Evolutionary conservation across 805 yeast species (phyloP).

Genomic region (Cyberlindnera petersonii): DNA sequence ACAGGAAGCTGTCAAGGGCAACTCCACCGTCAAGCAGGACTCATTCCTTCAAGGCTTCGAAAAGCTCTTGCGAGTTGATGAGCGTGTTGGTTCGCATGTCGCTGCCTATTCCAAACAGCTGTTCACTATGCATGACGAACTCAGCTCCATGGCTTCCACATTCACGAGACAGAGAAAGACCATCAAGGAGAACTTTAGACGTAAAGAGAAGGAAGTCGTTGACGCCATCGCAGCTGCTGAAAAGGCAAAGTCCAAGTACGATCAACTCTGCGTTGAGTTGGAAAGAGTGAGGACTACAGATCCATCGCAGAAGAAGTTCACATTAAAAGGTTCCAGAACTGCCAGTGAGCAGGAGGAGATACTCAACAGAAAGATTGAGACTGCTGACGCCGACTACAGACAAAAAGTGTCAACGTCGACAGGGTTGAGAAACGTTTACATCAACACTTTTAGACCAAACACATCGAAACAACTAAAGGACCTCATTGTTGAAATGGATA

Average conservation of each 20-base stretch:
- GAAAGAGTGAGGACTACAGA: conserved; percentile 79
- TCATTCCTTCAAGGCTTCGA: conserved; percentile 67
- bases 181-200: conserved; percentile 75
- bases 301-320: conserved; percentile 77
- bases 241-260: conserved; percentile 78
- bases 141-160: conserved; percentile 63
- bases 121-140: conserved; percentile 81
- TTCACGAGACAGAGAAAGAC: conserved; percentile 70
- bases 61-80: conserved; percentile 71
- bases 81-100: conserved; percentile 66
- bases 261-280: conserved; percentile 77
- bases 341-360: conserved; percentile 89
- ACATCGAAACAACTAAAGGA: conserved; percentile 68
- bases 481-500: conserved; percentile 79
- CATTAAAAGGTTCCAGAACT: conserved; percentile 74
- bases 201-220: conserved; percentile 76
- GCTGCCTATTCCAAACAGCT: conserved; percentile 74
- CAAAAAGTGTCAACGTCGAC: conserved; percentile 70
- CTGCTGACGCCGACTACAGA: conserved; percentile 84
- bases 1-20: conserved; percentile 41
- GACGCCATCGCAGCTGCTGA: conserved; percentile 84
- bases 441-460: conserved; percentile 73
- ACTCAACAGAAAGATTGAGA: conserved; percentile 69
- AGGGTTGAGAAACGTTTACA: conserved; percentile 66
- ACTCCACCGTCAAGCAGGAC: conserved; percentile 48